Conservation (phyloP, 805 yeast species). For the Candida nitratophila region DNA sequence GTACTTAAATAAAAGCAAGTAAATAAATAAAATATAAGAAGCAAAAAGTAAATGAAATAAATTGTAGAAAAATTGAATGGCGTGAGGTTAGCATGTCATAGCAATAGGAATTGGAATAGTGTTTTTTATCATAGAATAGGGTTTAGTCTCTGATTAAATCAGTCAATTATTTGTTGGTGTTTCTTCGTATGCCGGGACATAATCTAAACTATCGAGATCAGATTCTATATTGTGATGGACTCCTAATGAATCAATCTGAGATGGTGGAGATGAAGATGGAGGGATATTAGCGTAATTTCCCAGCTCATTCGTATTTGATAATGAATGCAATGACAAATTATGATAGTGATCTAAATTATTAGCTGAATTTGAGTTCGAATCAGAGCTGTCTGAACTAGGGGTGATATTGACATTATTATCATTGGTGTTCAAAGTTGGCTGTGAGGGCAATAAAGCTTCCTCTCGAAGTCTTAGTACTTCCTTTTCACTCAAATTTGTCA, state of each 20-base stretch:
- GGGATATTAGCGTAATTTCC: background rate
- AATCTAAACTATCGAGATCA: slow-evolving; percentile 2
- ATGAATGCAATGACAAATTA: background rate
- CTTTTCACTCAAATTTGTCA: slow-evolving; percentile 44
- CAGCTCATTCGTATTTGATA: background rate
- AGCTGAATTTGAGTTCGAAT: background rate
- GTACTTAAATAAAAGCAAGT: no score
- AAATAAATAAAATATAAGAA: no score
- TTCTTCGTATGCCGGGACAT: slow-evolving; percentile 5
- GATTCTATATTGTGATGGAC: background rate
- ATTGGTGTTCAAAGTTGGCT: slow-evolving; percentile 21
- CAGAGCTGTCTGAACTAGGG: background rate
- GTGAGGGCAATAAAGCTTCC: slow-evolving; percentile 58
- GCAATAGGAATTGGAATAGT: no score
- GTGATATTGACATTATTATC: background rate
- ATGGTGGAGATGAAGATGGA: background rate
- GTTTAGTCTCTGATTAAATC: no score
- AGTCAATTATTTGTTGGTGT: background rate
- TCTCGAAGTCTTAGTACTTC: slow-evolving; percentile 48
- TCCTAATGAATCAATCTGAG: slow-evolving; percentile 1
- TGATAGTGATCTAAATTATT: no score
- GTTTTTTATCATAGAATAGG: no score
- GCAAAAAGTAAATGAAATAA: no score
- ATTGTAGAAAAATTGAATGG: no score
- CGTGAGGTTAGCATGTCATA: no score